Evolutionary conservation across 129 eudicot species (phyloP).

Genomic region (Ambrosia artemisiifolia): DNA sequence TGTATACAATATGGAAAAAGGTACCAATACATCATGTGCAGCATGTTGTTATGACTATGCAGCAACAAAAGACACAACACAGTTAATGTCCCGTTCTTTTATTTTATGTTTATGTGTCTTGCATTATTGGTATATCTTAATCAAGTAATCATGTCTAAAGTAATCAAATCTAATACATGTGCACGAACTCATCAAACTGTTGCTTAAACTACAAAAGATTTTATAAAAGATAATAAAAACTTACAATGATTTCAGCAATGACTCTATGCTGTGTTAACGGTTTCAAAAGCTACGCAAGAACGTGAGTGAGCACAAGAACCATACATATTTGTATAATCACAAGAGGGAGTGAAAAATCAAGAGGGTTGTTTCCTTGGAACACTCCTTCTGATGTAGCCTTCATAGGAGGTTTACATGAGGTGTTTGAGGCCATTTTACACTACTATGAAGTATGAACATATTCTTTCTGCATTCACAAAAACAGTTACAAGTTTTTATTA

Average conservation of each 20-base stretch:
- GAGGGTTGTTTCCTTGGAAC: conserved; percentile 74
- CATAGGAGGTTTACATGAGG: conserved; percentile 49
- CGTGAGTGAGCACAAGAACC: conserved; percentile 65
- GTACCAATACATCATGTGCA: conserved; percentile 22
- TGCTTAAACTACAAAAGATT: conserved; percentile 23
- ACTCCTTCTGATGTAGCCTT: conserved; percentile 82
- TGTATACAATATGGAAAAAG: conserved; percentile 5
- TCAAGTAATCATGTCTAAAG: conserved; percentile 28
- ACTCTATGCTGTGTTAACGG: conserved; percentile 89
- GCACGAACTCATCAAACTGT: conserved; percentile 12
- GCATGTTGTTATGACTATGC: conserved; percentile 23
- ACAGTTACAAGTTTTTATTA: neutral
- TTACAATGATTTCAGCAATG: conserved; percentile 78
- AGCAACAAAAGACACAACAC: conserved; percentile 9
- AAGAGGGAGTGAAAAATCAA: conserved; percentile 71
- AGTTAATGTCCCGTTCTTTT: conserved; percentile 6
- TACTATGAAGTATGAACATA: neutral
- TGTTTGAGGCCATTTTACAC: conserved; percentile 46
- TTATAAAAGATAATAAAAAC: conserved; percentile 11
- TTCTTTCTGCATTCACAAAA: conserved; percentile 20
- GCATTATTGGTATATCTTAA: conserved; percentile 26
- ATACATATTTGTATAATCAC: conserved; percentile 64
- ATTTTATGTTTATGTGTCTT: neutral
- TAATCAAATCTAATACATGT: conserved; percentile 10
- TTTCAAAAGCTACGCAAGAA: conserved; percentile 60